Base-by-base conservation (phyloP, 2,329 filamentous ascomycete species). In the Nemania sp. region DNA sequence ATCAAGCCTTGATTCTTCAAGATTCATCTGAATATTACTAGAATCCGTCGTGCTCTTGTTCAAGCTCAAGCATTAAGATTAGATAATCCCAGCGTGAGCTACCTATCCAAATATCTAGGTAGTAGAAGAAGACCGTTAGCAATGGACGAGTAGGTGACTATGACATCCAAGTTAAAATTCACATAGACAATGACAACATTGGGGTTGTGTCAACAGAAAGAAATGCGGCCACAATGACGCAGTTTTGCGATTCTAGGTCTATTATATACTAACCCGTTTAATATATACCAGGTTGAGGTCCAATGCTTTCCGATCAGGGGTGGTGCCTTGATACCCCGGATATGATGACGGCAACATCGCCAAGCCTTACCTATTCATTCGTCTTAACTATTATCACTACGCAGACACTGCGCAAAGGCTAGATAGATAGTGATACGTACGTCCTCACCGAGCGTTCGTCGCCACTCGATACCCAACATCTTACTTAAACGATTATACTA, bases 101-200 rank as follows among this genome's bases (percentile, higher is more conserved):
- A 41, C 3, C 35, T 11, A 41, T 41, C 3, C 35, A 41, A 13
- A 41, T 41, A 41, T 11, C 35, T 15, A 32, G 29, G 8, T 32
- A 5, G 29, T 32, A 32, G 29, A 4, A 32, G 8, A 5, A 32
- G 29, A 4, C 8, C 29, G 29, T 32, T 32, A 32, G 29, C 29
- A 32, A 32, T 32, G 18, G 15, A 20, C 15, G 20, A 22, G n/a
- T n/a, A 45, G 5, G 20, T 24, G 11, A 18, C 45, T 35, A 66
- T 62, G 64, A 67, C 45, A 43, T 29, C 45, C 29, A 53, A 54
- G 47, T 58, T 22, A 26, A 49, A 35, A 54, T 18, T 18, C 54
- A 67, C 59, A 59, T 7, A 24, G 11, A 38, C 47, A 22, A 67
- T 67, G 53, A 49, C 59, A 67, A 67, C 59, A 66, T 66, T 18